These are phyloP conservation scores for Populus tremula DNA, from an alignment of 345 rosid genomes.

Conservation along the genomic window DNA sequence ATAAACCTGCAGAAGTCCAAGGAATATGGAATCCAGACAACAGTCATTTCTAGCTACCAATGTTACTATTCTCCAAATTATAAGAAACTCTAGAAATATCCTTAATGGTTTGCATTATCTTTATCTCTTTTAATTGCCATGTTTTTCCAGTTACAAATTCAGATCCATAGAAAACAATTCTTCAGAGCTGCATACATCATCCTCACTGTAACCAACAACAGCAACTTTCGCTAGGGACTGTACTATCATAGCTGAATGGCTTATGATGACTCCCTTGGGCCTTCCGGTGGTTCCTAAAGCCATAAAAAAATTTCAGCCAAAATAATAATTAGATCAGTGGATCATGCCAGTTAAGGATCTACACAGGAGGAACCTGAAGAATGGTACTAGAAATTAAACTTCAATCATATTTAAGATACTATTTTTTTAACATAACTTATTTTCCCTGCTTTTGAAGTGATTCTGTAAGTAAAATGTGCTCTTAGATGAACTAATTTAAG, in stretches of 20 bases:
- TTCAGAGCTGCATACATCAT: slow-evolving; percentile 58
- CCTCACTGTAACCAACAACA: slow-evolving; percentile 68
- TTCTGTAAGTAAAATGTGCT: background rate
- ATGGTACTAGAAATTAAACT: background rate
- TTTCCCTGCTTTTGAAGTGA: background rate
- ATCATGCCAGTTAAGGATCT: background rate
- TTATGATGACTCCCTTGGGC: slow-evolving; percentile 77
- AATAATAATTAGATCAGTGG: background rate
- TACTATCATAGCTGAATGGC: slow-evolving; percentile 66
- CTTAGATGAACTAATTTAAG: background rate
- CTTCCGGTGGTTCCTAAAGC: slow-evolving; percentile 76
- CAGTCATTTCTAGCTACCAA: background rate
- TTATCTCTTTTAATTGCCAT: background rate
- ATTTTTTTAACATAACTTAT: background rate
- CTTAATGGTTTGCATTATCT: slow-evolving; percentile 2
- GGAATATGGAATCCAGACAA: slow-evolving; percentile 10
- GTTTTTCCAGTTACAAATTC: background rate
- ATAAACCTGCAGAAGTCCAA: slow-evolving; percentile 57
- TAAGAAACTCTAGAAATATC: slow-evolving; percentile 2
- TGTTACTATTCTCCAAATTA: background rate
- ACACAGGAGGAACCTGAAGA: background rate
- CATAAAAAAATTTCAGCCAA: slow-evolving; percentile 20
- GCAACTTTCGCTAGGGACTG: slow-evolving; percentile 87
- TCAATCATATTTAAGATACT: background rate
- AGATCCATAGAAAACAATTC: background rate